These are phyloP conservation scores for Ambrosia trifida DNA, from an alignment of 129 eudicot genomes.

Conservation along the genomic window DNA sequence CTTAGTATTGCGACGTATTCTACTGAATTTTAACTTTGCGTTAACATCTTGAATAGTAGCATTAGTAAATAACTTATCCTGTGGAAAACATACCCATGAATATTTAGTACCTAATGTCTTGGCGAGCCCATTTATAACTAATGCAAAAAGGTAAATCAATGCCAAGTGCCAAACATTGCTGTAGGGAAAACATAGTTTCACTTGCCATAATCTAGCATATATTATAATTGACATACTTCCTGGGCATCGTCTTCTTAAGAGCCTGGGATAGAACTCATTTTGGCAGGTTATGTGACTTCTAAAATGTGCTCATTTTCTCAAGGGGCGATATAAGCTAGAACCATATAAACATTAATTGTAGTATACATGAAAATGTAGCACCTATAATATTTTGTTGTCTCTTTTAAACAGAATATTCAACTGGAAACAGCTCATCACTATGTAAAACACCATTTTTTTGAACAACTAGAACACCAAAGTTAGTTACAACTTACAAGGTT, in stretches of 20 bases:
- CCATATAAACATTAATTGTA: neutral
- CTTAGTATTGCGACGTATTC: neutral
- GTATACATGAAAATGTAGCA: neutral
- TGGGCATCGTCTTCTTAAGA: constrained; percentile 17
- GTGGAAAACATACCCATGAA: neutral
- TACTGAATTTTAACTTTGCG: neutral
- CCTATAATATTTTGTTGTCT: too few relatives aligned
- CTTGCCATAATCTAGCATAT: constrained; percentile 2
- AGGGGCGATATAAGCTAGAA: constrained; percentile 6
- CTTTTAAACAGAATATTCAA: constrained; percentile 2
- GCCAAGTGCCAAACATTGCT: constrained; percentile 2
- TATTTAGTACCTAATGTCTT: neutral
- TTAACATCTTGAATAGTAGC: constrained; percentile 8
- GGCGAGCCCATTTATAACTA: constrained; percentile 15
- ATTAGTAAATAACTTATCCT: constrained; percentile 8
- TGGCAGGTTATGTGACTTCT: neutral
- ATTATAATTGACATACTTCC: neutral
- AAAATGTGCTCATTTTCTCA: constrained; percentile 11
- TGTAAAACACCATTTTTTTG: neutral
- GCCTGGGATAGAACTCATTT: neutral
- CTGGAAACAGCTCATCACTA: neutral
- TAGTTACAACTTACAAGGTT: constrained; percentile 6
- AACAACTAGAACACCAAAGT: neutral
- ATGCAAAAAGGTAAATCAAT: neutral
- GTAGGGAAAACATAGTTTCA: constrained; percentile 1